Percentiles rank a stretch among this genome's conserved stretches.
Conservation (phyloP, 2,329 filamentous ascomycete species). For the Ascocoryne sarcoides region DNA sequence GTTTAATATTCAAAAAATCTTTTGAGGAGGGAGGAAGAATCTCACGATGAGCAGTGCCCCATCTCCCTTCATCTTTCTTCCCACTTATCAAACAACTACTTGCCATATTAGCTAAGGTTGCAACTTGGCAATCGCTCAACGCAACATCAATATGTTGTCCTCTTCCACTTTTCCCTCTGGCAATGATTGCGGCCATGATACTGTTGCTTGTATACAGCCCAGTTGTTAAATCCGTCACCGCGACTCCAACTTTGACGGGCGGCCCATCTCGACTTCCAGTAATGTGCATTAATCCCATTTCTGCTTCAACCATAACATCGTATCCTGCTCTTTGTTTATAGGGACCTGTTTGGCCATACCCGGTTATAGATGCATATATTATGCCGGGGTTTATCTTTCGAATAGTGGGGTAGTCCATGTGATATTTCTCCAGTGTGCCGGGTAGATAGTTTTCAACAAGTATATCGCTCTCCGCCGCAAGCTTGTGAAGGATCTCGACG, state of each 20-base stretch:
- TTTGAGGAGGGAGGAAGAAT: neutral
- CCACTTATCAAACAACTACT: constrained; percentile 86
- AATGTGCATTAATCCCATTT: constrained; percentile 98
- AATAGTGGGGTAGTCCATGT: constrained; percentile 78
- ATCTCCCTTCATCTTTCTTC: constrained; percentile 76
- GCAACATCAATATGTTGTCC: constrained; percentile 91
- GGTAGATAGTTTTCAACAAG: constrained; percentile 96
- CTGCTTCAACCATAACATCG: constrained; percentile 98
- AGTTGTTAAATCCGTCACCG: constrained; percentile 91
- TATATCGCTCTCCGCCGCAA: constrained; percentile 80
- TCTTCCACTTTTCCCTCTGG: constrained; percentile 60
- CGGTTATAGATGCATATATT: constrained; percentile 94
- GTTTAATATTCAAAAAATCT: neutral
- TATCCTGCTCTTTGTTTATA: constrained; percentile 84
- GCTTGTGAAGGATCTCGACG: constrained; percentile 76
- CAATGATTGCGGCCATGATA: constrained; percentile 88
- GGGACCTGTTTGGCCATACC: constrained; percentile 91
- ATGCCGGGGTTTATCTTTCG: constrained; percentile 73
- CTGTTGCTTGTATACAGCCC: constrained; percentile 92
- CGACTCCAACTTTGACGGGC: constrained; percentile 94
- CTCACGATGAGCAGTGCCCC: constrained; percentile 91
- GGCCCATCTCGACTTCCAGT: constrained; percentile 81
- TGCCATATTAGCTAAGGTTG: constrained; percentile 89
- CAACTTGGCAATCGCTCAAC: constrained; percentile 89
- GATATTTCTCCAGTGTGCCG: constrained; percentile 80